Evolutionary conservation across 1,284 basidiomycete genomes (phyloP).

Genomic region (Ustilago xerochloae): DNA sequence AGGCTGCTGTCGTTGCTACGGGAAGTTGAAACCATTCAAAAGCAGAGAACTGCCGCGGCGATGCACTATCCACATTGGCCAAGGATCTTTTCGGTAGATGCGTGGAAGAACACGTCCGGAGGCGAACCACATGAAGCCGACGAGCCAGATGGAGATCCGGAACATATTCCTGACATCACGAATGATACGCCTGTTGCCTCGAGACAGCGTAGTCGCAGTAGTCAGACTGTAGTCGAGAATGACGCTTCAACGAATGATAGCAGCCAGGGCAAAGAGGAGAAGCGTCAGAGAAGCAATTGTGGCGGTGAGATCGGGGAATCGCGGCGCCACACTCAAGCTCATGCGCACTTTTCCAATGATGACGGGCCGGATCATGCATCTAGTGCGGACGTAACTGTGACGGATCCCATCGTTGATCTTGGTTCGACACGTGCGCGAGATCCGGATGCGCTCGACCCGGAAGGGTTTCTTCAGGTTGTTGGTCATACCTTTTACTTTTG

Average conservation of each 20-base stretch:
- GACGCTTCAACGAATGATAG: not conserved
- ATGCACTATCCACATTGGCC: slow-evolving; percentile 77
- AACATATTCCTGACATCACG: slow-evolving; percentile 41
- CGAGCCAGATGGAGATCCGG: slow-evolving; percentile 42
- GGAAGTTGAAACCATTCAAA: slow-evolving; percentile 75
- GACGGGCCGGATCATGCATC: not conserved
- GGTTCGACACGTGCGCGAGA: slow-evolving; percentile 73
- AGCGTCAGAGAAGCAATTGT: too few relatives aligned
- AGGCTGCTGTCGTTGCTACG: slow-evolving; percentile 71
- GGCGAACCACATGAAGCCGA: slow-evolving; percentile 23
- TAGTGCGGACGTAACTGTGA: not conserved
- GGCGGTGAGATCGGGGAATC: too few relatives aligned
- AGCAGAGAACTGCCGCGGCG: slow-evolving; percentile 71
- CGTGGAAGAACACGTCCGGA: slow-evolving; percentile 69
- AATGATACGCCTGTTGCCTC: slow-evolving; percentile 25
- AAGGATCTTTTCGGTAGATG: slow-evolving; percentile 70
- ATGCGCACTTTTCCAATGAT: slow-evolving; percentile 25
- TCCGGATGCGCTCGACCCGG: slow-evolving; percentile 79
- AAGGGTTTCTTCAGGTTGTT: slow-evolving; percentile 39
- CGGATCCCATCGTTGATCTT: slow-evolving; percentile 67
- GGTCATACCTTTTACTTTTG: slow-evolving; percentile 51
- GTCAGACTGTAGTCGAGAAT: slow-evolving; percentile 9
- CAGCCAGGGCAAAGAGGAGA: not conserved
- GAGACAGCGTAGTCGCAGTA: slow-evolving; percentile 31
- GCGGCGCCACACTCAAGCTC: not conserved